Base-by-base conservation (phyloP, 257 asterid species). In the Rauvolfia tetraphylla region DNA sequence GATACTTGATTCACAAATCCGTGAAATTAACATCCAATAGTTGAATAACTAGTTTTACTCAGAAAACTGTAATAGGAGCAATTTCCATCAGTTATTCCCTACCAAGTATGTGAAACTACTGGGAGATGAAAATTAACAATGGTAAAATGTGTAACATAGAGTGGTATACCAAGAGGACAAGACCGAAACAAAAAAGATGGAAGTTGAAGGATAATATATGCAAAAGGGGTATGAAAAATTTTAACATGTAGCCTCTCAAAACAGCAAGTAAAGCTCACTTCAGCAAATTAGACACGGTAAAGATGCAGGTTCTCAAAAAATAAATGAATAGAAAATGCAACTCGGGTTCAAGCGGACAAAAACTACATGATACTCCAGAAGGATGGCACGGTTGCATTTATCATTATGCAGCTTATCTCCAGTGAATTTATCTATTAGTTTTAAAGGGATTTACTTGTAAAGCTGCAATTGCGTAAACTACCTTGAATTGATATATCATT, bases 401-500 rank as follows among this genome's bases (percentile, higher is more conserved):
- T 20, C 1, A 36, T 23, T 20, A 8, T 33, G 39, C 14, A 66
- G 71, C 18, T 65, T 66, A 38, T 38, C 17, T 29, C 71, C 11
- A 66, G 25, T 39, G 38, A 36, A 63, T 9, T 22, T 65, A 68
- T 36, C 73, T 31, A 57, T 62, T 13, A 73, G 33, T 18, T 15
- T 29, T 29, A 17, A 79, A 8, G 38, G 61, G 61, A 34, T 53
- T 33, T 18, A 44, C 49, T 58, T 65, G 33, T 23, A 68, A 17
- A 20, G 5, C 75, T 63, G 59, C 46, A 49, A 33, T 74, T 46
- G 58, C 12, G 57, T 61, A 11, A 25, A 73, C 58, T 85, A 95
- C 98, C 96, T 88, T 85, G 87, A 80, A 74, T 81, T 75, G 86
- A 79, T 61, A 85, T 51, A 59, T 84, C 91, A 75, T 74, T 85